phyloP scores from a whole-genome alignment of 208 protist genomes.

The Borovskyia barvae region DNA sequence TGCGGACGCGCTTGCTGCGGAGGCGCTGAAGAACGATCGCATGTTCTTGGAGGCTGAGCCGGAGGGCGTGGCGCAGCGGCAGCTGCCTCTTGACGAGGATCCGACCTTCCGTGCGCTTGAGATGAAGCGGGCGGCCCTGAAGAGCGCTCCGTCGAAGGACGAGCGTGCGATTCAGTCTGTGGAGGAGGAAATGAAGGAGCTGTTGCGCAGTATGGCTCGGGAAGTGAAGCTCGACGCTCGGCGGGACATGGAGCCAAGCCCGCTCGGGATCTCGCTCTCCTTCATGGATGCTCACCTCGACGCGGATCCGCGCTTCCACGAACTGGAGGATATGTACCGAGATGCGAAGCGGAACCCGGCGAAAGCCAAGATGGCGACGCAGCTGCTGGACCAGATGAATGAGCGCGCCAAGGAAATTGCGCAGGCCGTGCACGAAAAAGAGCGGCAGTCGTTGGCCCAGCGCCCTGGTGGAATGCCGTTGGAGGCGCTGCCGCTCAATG shows the following conservation, averaged over 20 bases:
- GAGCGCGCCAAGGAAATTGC: conserved; percentile 64
- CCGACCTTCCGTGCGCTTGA: conserved; percentile 59
- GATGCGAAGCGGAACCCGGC: conserved; percentile 46
- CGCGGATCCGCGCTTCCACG: conserved; percentile 56
- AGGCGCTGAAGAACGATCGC: conserved; percentile 73
- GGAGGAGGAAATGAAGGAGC: conserved; percentile 76
- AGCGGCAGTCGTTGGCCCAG: conserved; percentile 44
- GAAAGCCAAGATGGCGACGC: conserved; percentile 42
- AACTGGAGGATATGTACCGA: conserved; percentile 73
- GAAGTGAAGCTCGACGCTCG: conserved; percentile 57
- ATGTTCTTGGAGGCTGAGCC: conserved; percentile 74
- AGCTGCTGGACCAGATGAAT: conserved; percentile 75
- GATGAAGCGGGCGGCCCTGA: conserved; percentile 60
- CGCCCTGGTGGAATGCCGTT: conserved; percentile 64
- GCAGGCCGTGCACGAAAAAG: conserved; percentile 51
- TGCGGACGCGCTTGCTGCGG: conserved; percentile 51
- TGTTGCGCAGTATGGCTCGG: conserved; percentile 41
- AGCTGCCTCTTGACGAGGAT: conserved; percentile 68
- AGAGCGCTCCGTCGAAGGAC: conserved; percentile 40
- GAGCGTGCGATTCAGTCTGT: conserved; percentile 38
- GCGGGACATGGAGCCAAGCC: conserved; percentile 51
- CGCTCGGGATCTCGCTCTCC: conserved; percentile 53
- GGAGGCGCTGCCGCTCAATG: conserved; percentile 58
- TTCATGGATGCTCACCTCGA: conserved; percentile 50
- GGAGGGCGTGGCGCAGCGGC: conserved; percentile 57